Conservation (phyloP, 2,329 filamentous ascomycete species). For the Pseudogymnoascus sp. region DNA sequence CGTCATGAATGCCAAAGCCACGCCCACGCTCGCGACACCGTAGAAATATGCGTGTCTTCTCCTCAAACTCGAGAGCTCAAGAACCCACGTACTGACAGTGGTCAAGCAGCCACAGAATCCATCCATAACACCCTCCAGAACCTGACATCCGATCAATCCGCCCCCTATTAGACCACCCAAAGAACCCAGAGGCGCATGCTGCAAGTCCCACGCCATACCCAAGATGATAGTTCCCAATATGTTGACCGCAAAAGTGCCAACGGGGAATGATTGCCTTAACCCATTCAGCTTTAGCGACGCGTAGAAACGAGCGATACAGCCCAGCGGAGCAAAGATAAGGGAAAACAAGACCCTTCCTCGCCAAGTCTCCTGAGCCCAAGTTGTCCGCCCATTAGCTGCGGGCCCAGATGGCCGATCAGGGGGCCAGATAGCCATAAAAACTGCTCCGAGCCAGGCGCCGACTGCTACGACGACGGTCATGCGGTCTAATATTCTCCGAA, state of each 20-base stretch:
- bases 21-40: conserved; percentile 49
- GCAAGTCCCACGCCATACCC: conserved; percentile 70
- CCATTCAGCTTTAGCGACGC: conserved; percentile 62
- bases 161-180: conserved; percentile 20
- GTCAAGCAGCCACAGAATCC: conserved; percentile 60
- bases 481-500: conserved; percentile 55
- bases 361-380: conserved; percentile 47
- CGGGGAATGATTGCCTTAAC: conserved; percentile 57
- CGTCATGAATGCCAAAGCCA: conserved; percentile 51
- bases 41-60: conserved; percentile 60
- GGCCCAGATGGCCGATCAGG: conserved; percentile 42
- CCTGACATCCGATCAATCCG: conserved; percentile 54
- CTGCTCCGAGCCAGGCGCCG: conserved; percentile 69
- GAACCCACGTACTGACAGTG: conserved; percentile 60
- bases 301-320: conserved; percentile 70
- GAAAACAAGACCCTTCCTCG: conserved; percentile 68
- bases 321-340: conserved; percentile 72
- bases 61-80: conserved; percentile 46
- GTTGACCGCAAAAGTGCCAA: conserved; percentile 82
- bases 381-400: background rate
- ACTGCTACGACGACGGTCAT: conserved; percentile 55
- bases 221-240: conserved; percentile 66
- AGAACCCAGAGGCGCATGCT: conserved; percentile 45
- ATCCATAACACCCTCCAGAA: conserved; percentile 57
- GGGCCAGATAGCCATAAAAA: conserved; percentile 63